These are phyloP conservation scores for Ampelocalamus luodianensis DNA, from an alignment of 176 grass and related monocot species.

Conservation along the genomic window DNA sequence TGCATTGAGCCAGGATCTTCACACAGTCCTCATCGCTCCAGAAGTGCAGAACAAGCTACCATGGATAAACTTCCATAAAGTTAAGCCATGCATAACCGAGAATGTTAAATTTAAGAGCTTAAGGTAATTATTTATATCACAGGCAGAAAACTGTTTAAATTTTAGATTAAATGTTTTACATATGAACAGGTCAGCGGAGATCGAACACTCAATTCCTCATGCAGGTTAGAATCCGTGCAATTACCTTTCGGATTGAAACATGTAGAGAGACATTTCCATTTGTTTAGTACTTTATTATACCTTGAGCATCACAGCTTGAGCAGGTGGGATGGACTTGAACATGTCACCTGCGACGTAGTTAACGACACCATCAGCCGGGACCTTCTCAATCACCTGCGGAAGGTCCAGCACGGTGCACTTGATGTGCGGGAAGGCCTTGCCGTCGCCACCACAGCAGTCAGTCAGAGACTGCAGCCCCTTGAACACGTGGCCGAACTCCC, in stretches of 20 bases:
- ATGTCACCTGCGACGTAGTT: slow-evolving; percentile 39
- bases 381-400: slow-evolving; percentile 28
- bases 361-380: neutral
- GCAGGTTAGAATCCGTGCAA: slow-evolving; percentile 3
- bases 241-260: no score
- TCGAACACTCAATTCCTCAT: no score
- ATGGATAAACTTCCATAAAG: neutral
- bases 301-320: slow-evolving; percentile 39
- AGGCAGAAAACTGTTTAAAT: no score
- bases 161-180: no score
- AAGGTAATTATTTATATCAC: no score
- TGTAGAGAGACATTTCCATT: no score
- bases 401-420: slow-evolving; percentile 47
- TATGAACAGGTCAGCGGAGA: no score
- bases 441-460: slow-evolving; percentile 40
- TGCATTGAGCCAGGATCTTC: slow-evolving; percentile 40
- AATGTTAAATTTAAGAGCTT: neutral
- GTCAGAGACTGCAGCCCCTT: slow-evolving; percentile 30
- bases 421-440: slow-evolving; percentile 30
- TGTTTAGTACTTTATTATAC: neutral
- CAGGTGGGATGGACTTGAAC: slow-evolving; percentile 37
- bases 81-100: neutral
- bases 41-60: slow-evolving; percentile 25
- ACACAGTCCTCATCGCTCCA: slow-evolving; percentile 42
- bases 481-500: neutral